Evolutionary conservation across 345 rosid genomes (phyloP).

Genomic region (Draba incana): DNA sequence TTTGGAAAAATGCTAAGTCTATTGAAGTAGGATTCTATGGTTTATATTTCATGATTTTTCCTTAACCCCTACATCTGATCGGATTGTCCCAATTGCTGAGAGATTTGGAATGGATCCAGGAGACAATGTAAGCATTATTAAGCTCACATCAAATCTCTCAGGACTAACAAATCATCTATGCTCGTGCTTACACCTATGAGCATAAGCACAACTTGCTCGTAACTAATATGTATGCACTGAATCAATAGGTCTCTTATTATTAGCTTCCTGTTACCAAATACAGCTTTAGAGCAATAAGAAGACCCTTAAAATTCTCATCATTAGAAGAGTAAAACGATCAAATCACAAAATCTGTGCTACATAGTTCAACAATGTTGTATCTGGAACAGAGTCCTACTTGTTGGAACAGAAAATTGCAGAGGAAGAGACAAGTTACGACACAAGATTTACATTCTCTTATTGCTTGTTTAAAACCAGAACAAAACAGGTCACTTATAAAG

Average conservation of each 20-base stretch:
- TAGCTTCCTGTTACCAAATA: conserved; percentile 27
- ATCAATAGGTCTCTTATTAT: conserved; percentile 18
- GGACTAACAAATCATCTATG: conserved; percentile 73
- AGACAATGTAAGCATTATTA: conserved; percentile 63
- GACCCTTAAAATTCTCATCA: conserved; percentile 2
- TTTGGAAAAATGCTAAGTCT: no score
- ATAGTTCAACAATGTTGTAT: conserved; percentile 13
- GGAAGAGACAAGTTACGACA: no score
- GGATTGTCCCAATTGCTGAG: conserved; percentile 88
- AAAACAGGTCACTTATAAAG: no score
- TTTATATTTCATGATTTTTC: no score
- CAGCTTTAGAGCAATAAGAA: conserved; percentile 4
- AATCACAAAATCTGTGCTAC: conserved; percentile 24
- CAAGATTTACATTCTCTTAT: no score
- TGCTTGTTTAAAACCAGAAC: no score
- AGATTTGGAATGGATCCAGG: conserved; percentile 98
- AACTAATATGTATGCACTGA: not conserved
- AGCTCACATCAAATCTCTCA: conserved; percentile 1
- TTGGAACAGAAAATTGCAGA: no score
- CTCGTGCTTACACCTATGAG: conserved; percentile 88
- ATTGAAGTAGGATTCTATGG: no score
- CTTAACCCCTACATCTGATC: no score
- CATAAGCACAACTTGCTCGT: conserved; percentile 68
- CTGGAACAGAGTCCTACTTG: no score
- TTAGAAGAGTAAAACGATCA: conserved; percentile 1